Base-by-base conservation (phyloP, 2,329 filamentous ascomycete genomes). In the Diplodia seriata region DNA sequence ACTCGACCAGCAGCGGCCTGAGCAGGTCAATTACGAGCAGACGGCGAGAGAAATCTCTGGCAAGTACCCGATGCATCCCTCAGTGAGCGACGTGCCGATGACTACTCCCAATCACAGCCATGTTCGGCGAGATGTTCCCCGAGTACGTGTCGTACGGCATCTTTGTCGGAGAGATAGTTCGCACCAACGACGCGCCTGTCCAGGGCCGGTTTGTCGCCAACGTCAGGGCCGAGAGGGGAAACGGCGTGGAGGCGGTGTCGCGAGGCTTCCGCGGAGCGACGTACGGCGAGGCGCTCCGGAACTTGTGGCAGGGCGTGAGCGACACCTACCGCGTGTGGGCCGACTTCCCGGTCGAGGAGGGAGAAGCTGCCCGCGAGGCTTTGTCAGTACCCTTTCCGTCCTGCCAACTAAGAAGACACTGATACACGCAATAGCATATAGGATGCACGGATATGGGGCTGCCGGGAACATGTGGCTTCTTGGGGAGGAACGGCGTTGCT, bases 51-150 rank as follows among this genome's bases (percentile, higher is more conserved):
- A 18, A 26, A 55, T 55, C 29, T 31, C 51, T 15, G 26, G 29
- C 18, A 20, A 18, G 29, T 33, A 55, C 51, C 7, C 9, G 14
- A 26, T 26, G 26, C 3, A 26, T 26, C 3, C 26, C 26, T 26
- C 26, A 4, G 26, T 26, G 26, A 26, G 26, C 26, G 26, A 26
- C 26, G 26, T 26, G 26, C 26, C 26, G 26, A 26, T 26, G 26
- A 9, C 11, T 12, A 29, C 15, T 43, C 18, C 18, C 40, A 18
- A 43, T 43, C 40, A 31, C 29, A 55, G 51, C 18, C 15, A 29
- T 55, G 26, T 55, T 55, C 29, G 29, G 51, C 18, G 51, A 55
- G 29, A 55, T 55, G 51, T 33, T 55, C 51, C 29, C 51, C 26
- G 29, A 18, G 12, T n/a, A 4, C 26, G 9, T 11, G 8, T 18